Conservation (phyloP, 495 filamentous ascomycete genomes). For the Lasiosphaeria hispida region DNA sequence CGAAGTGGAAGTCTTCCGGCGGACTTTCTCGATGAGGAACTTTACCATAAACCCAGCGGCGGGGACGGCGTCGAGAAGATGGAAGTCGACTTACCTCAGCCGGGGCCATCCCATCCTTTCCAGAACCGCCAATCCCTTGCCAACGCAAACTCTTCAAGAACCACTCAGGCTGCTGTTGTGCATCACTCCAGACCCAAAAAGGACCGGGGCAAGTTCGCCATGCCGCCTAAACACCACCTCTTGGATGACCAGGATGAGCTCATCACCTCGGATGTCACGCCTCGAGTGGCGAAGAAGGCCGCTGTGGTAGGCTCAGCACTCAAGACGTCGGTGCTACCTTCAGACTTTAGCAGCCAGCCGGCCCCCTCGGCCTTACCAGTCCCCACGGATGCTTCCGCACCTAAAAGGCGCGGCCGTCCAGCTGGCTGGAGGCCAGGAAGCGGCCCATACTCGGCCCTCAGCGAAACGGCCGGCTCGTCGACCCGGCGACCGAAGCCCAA, state of each 20-base stretch:
- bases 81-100: conserved; percentile 1
- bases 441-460: conserved; percentile 18
- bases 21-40: no score
- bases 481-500: conserved; percentile 17
- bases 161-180: conserved; percentile 10
- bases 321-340: background rate
- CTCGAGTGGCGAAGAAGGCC: background rate
- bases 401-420: conserved; percentile 32
- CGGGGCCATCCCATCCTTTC: background rate
- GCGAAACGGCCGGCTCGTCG: background rate
- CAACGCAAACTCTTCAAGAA: background rate
- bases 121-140: background rate
- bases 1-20: no score
- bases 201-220: background rate
- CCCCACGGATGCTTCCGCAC: conserved; percentile 3
- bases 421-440: conserved; percentile 28
- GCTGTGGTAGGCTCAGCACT: no score
- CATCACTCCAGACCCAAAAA: conserved; percentile 7
- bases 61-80: background rate
- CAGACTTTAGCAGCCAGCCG: background rate
- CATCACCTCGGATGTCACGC: conserved; percentile 13
- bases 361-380: background rate
- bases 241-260: conserved; percentile 4
- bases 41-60: no score
- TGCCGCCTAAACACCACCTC: background rate